Base-by-base conservation (phyloP, 208 protist species). In the Leishmania guyanensis region DNA sequence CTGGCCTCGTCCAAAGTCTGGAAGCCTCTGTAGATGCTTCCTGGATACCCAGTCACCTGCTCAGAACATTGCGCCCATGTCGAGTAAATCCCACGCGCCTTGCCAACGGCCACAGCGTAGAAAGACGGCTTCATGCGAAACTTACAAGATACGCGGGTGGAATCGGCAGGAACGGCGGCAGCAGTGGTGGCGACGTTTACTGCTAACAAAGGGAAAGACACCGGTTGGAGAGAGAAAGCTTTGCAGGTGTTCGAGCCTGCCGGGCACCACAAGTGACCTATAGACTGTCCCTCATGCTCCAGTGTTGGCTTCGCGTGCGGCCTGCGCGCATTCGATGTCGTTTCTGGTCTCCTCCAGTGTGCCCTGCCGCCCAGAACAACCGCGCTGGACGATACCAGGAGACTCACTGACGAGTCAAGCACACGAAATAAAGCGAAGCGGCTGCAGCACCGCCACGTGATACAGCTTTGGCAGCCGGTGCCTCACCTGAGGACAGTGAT, bases 91-190 rank as follows among this genome's bases (percentile, higher is more conserved):
- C 95, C 95, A 5, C 51, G 84, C 48, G 84, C 66, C n/a, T 82
- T 70, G 29, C 96, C 96, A 22, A 82, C 75, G 17, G 88, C 89
- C 3, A 98, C 96, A 0, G 91, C 94, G 85, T 98, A 98, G 83
- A 88, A 97, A 17, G 73, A 65, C 16, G 82, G 73, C 73, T 79
- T 82, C 82, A 82, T 86, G 36, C 39, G 78, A 54, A 8, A 53
- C 36, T 3, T 54, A 46, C 14, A 29, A 54, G 12, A 53, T 62
- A 50, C 43, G 20, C 4, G 6, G 6, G 46, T 54, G 71, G 5
- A 33, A 2, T 5, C 12, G 22, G 50, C 71, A 75, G 29, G 33
- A 60, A 14, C 71, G 46, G 60, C 64, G 46, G 43, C 36, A n/a
- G 60, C n/a, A 3, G 12, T 9, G 43, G 46, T 20, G 76, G 62